These are phyloP conservation scores for Solanum stenotomum DNA, from an alignment of 257 asterid genomes.

Conservation along the genomic window DNA sequence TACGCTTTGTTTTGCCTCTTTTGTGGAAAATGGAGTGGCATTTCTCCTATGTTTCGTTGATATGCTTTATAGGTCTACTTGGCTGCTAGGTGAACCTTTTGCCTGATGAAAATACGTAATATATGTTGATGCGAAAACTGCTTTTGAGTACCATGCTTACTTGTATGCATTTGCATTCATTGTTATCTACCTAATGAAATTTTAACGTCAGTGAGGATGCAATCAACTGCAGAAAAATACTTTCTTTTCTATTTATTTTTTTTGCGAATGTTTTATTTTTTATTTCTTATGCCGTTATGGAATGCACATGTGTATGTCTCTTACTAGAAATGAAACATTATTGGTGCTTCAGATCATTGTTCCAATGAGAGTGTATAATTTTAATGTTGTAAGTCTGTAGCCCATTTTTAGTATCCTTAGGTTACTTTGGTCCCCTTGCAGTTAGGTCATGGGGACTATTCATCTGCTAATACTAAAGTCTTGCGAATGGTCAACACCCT, in stretches of 20 bases:
- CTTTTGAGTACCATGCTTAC: neutral
- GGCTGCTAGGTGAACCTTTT: neutral
- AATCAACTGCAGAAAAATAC: neutral
- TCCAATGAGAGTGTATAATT: neutral
- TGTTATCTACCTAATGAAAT: neutral
- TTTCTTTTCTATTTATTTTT: neutral
- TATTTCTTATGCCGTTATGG: neutral
- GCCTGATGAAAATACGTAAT: neutral
- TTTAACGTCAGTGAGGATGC: neutral
- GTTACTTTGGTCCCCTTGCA: slow-evolving; percentile 23
- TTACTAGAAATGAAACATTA: neutral
- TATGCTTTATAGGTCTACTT: neutral
- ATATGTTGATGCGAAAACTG: neutral
- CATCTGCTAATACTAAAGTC: slow-evolving; percentile 89
- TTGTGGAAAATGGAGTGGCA: neutral
- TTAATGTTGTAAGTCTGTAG: neutral
- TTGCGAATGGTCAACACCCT: slow-evolving; percentile 92
- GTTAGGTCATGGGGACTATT: slow-evolving; percentile 97
- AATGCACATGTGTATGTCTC: neutral
- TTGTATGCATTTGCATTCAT: neutral
- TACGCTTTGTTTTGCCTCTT: neutral
- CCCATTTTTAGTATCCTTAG: neutral
- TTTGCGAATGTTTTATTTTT: neutral
- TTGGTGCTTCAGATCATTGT: neutral
- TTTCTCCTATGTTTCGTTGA: neutral